Conservation (phyloP, 495 filamentous ascomycete genomes). For the Xylaria sp. region DNA sequence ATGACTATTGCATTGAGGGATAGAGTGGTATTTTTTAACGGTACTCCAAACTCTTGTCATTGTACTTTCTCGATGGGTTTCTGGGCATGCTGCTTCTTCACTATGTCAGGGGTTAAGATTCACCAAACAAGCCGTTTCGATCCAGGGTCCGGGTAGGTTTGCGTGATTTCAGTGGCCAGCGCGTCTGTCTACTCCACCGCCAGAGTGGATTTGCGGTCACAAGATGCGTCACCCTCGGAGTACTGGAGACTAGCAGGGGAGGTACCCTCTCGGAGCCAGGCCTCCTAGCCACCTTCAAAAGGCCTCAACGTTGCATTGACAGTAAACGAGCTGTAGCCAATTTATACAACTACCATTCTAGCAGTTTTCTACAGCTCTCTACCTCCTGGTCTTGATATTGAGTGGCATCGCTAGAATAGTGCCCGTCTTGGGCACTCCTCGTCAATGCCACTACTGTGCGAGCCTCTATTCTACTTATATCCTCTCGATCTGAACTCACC, state of each 20-base stretch:
- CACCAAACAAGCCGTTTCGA: conserved; percentile 22
- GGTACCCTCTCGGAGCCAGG: background rate
- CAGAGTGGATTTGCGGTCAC: conserved; percentile 27
- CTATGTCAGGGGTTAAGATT: conserved; percentile 11
- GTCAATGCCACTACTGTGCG: background rate
- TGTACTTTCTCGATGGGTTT: background rate
- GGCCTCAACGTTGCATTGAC: conserved; percentile 13
- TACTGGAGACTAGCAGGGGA: conserved; percentile 6
- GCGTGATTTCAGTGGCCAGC: conserved; percentile 14
- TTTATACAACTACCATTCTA: background rate
- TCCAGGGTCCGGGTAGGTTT: conserved; percentile 10
- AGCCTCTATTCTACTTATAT: background rate
- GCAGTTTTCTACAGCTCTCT: background rate
- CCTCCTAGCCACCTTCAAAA: background rate
- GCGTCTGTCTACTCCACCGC: conserved; percentile 13
- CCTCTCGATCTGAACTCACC: background rate
- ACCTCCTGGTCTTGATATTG: conserved; percentile 19
- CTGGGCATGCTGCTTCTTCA: background rate
- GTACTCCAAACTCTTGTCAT: background rate
- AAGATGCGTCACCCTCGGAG: conserved; percentile 23
- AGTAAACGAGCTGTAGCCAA: background rate
- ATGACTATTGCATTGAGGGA: conserved; percentile 6
- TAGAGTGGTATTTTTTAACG: conserved; percentile 4
- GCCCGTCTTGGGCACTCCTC: conserved; percentile 4
- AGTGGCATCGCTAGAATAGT: conserved; percentile 14